Evolutionary conservation across 768 basidiomycete species (phyloP).

Genomic region (Tylopilus sp.): DNA sequence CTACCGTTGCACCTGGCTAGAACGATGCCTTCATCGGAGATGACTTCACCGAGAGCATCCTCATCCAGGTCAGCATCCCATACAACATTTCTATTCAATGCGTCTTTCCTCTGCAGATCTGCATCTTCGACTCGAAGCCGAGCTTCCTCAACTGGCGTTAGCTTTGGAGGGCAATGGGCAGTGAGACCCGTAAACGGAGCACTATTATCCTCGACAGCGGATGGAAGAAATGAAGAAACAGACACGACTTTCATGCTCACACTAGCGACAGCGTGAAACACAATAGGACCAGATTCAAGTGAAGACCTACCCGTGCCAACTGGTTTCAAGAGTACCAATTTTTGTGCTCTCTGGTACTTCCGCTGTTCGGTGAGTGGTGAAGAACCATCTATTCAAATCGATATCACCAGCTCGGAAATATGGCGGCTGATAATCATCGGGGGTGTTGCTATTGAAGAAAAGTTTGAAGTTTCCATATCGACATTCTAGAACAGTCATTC

Average conservation of each 20-base stretch:
- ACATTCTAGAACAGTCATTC: constrained; percentile 44
- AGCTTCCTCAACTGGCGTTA: constrained; percentile 60
- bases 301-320: constrained; percentile 60
- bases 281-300: not conserved
- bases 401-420: constrained; percentile 70
- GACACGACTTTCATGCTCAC: constrained; percentile 72
- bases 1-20: constrained; percentile 20
- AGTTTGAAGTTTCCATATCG: constrained; percentile 88
- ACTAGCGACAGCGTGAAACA: constrained; percentile 32
- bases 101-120: constrained; percentile 61
- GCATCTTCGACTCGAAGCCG: constrained; percentile 49
- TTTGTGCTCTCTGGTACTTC: constrained; percentile 75
- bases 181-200: constrained; percentile 52
- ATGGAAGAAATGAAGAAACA: constrained; percentile 70
- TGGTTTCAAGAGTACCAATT: constrained; percentile 65
- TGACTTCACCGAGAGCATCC: constrained; percentile 60
- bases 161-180: constrained; percentile 30
- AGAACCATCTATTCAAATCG: constrained; percentile 73
- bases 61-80: constrained; percentile 60
- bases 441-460: constrained; percentile 78
- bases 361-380: constrained; percentile 69
- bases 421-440: constrained; percentile 81
- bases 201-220: constrained; percentile 54
- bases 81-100: constrained; percentile 55
- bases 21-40: constrained; percentile 26